Percentiles rank a stretch among this genome's conserved stretches.
These are phyloP conservation scores for Pseudomonodictys pantanalensis DNA, from an alignment of 495 filamentous ascomycete species.

Conservation along the genomic window DNA sequence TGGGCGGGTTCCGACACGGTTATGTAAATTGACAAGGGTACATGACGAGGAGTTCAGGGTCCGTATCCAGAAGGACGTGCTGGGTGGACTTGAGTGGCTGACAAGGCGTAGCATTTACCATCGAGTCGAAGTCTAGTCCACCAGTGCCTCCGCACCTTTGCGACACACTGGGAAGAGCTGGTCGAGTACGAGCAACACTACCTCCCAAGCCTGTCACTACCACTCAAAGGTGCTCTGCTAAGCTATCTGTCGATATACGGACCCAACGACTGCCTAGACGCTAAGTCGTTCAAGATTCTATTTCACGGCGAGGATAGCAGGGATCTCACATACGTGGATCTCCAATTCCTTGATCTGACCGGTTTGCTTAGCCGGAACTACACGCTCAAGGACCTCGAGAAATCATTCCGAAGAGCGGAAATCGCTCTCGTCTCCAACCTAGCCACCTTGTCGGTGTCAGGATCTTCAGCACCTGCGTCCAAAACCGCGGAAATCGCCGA, in stretches of 20 bases:
- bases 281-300: conserved; percentile 43
- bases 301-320: conserved; percentile 38
- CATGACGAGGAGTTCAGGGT: conserved; percentile 19
- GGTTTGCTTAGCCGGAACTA: conserved; percentile 58
- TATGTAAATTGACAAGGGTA: conserved; percentile 7
- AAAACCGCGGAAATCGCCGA: conserved; percentile 23
- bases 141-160: conserved; percentile 57
- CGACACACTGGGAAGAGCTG: conserved; percentile 67
- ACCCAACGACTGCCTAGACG: conserved; percentile 45
- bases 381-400: conserved; percentile 57
- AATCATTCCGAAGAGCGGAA: too few species aligned
- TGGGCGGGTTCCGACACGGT: neutral
- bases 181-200: conserved; percentile 63
- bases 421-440: conserved; percentile 15
- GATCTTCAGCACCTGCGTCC: neutral
- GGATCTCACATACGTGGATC: conserved; percentile 42
- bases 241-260: conserved; percentile 60
- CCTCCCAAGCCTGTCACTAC: conserved; percentile 60
- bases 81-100: conserved; percentile 42
- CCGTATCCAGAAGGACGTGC: conserved; percentile 37
- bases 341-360: conserved; percentile 63
- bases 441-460: neutral
- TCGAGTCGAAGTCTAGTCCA: conserved; percentile 54
- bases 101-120: conserved; percentile 23
- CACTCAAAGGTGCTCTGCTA: conserved; percentile 60